Conservation (phyloP, 2,329 filamentous ascomycete species). For the Diaporthe vaccinii region DNA sequence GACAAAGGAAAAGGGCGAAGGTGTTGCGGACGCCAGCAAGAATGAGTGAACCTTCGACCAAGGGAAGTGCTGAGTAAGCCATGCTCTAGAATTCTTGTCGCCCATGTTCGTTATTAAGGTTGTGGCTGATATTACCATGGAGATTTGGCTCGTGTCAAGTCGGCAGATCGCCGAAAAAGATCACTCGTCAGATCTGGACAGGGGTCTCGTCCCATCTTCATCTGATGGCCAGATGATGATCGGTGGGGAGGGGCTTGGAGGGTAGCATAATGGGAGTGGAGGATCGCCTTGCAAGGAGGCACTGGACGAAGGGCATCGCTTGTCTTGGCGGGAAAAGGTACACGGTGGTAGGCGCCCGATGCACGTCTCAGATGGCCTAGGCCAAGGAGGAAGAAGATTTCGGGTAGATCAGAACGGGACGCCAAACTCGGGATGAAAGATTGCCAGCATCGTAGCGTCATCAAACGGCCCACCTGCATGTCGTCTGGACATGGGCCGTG, state of each 20-base stretch:
- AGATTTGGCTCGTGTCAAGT: slow-evolving; percentile 23
- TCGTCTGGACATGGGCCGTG: slow-evolving; percentile 9
- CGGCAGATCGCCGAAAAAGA: slow-evolving; percentile 29
- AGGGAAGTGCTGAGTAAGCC: not conserved
- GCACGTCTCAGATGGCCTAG: slow-evolving; percentile 16
- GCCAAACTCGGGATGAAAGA: slow-evolving; percentile 32
- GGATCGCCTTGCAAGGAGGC: slow-evolving; percentile 10
- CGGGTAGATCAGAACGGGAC: slow-evolving; percentile 32
- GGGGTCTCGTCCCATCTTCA: slow-evolving; percentile 18
- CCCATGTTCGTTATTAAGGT: not conserved
- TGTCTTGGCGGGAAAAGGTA: slow-evolving; percentile 10
- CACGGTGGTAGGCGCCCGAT: slow-evolving; percentile 12
- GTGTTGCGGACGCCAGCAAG: not conserved
- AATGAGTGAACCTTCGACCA: not conserved
- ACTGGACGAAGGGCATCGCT: not conserved
- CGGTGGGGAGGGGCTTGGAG: not conserved
- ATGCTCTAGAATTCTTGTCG: no score
- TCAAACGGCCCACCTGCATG: slow-evolving; percentile 28
- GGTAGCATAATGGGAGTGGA: not conserved
- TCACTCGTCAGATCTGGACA: slow-evolving; percentile 17
- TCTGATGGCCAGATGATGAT: slow-evolving; percentile 26
- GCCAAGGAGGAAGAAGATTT: slow-evolving; percentile 17
- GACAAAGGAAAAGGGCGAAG: not conserved
- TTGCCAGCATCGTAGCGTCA: slow-evolving; percentile 29
- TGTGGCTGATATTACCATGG: slow-evolving; percentile 9